Evolutionary conservation across 345 rosid genomes (phyloP).

Genomic region (Melaleuca alternifolia): DNA sequence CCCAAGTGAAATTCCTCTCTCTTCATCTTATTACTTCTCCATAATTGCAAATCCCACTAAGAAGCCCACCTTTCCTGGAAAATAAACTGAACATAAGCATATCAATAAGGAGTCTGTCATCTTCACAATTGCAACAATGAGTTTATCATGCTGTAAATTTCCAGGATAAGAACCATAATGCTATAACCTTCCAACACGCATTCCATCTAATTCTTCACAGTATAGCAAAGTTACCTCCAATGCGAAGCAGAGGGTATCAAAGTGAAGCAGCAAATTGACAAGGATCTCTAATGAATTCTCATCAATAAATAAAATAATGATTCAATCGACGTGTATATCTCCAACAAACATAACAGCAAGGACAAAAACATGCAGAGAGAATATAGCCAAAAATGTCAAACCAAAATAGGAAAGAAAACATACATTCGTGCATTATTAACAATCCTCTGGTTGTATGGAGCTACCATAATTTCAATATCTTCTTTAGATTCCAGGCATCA

Average conservation of each 20-base stretch:
- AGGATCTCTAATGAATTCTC: not conserved
- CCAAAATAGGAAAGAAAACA: not conserved
- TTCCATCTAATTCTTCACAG: not conserved
- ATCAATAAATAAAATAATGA: not conserved
- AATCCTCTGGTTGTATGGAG: rapidly evolving
- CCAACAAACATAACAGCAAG: not conserved
- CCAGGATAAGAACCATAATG: too few species aligned
- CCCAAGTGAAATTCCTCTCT: too few species aligned
- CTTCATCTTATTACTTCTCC: too few species aligned
- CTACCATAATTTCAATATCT: too few species aligned
- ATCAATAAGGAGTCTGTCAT: too few species aligned
- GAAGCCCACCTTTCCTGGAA: too few species aligned
- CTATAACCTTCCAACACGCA: not conserved
- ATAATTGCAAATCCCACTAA: not conserved
- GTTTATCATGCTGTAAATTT: too few species aligned
- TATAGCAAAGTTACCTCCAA: not conserved
- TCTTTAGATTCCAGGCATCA: too few species aligned
- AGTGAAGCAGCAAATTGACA: not conserved
- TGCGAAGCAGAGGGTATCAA: not conserved
- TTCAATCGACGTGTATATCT: not conserved
- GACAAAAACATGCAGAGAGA: not conserved
- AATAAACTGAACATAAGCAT: too few species aligned
- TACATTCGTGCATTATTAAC: not conserved
- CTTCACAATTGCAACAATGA: too few species aligned
- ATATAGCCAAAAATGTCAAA: not conserved